A percentile compares a stretch with the other conserved stretches of the same genome.
These are phyloP conservation scores for Phyllosticta citribraziliensis DNA, from an alignment of 2,329 filamentous ascomycete genomes.

Conservation along the genomic window DNA sequence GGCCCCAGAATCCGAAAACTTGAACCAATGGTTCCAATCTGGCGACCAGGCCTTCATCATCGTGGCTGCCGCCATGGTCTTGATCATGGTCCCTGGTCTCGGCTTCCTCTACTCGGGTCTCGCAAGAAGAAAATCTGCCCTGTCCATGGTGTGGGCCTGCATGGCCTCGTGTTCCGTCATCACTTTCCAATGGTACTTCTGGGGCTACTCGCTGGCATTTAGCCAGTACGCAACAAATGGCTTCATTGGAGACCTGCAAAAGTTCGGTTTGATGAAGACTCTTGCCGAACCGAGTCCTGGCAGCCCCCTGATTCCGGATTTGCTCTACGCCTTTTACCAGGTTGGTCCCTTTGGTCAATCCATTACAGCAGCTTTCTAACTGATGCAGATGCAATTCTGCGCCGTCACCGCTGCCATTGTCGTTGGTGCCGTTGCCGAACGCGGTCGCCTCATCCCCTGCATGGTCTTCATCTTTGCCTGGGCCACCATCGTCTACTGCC, in stretches of 20 bases:
- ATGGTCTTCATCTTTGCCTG: constrained; percentile 96
- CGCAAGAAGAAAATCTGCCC: constrained; percentile 91
- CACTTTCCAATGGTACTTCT: constrained; percentile 99
- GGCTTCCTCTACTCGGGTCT: constrained; percentile 96
- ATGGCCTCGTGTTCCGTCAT: constrained; percentile 89
- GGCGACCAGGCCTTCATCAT: constrained; percentile 95
- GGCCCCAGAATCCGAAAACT: constrained; percentile 61
- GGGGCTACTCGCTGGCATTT: constrained; percentile 95
- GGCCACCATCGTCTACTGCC: constrained; percentile 96
- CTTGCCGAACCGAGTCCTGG: constrained; percentile 78
- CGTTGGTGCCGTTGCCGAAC: constrained; percentile 85
- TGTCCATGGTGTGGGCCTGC: constrained; percentile 94
- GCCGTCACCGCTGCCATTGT: constrained; percentile 86
- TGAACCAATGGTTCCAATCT: constrained; percentile 91
- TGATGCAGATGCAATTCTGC: constrained; percentile 83
- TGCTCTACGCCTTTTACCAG: constrained; percentile 92
- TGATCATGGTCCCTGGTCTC: constrained; percentile 94
- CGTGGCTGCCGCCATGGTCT: constrained; percentile 79
- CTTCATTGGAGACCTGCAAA: constrained; percentile 82
- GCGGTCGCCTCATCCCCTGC: constrained; percentile 81
- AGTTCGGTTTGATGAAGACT: constrained; percentile 82
- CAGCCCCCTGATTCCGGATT: constrained; percentile 75
- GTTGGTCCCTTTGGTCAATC: constrained; percentile 34
- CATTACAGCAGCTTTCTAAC: constrained; percentile 12
- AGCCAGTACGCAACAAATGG: constrained; percentile 71